phyloP scores from a whole-genome alignment of 176 grass and related monocot genomes.

The Rhynchospora breviuscula region DNA sequence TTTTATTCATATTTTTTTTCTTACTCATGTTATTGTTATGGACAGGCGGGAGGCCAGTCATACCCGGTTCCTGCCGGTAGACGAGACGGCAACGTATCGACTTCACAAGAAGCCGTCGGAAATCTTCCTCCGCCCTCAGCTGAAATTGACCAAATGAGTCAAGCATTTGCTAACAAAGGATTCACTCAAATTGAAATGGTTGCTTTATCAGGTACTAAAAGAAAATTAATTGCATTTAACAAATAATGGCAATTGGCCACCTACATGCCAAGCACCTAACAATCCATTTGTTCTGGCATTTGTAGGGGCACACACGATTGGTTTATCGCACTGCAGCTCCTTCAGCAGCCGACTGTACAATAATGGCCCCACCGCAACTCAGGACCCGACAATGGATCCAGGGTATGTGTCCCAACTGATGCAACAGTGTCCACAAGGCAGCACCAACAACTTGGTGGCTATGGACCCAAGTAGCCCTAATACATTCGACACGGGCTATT shows the following conservation, averaged over 20 bases:
- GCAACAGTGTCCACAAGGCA: conserved; percentile 47
- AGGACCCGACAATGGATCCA: conserved; percentile 62
- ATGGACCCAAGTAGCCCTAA: conserved; percentile 61
- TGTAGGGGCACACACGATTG: conserved; percentile 80
- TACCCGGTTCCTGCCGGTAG: conserved; percentile 66
- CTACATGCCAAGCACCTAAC: background rate
- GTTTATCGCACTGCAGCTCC: conserved; percentile 67
- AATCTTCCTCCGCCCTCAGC: conserved; percentile 61
- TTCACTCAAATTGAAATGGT: conserved; percentile 66
- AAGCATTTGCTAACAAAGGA: conserved; percentile 60
- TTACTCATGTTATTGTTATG: background rate
- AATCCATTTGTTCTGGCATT: background rate
- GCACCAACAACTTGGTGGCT: conserved; percentile 33
- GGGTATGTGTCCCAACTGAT: conserved; percentile 48
- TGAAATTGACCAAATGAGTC: conserved; percentile 41
- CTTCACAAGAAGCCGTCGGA: conserved; percentile 39
- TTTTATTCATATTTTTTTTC: background rate
- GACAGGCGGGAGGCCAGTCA: conserved; percentile 57
- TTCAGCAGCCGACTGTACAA: conserved; percentile 54
- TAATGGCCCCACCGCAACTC: conserved; percentile 21
- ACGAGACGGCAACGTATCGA: conserved; percentile 52
- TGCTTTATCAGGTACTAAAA: conserved; percentile 49
- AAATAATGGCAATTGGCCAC: background rate
- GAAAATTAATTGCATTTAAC: background rate
- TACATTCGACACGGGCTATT: conserved; percentile 78